A percentile compares a stretch with the other conserved stretches of the same genome.
Conservation (phyloP, 2,329 filamentous ascomycete genomes). For the Monascus ruber region DNA sequence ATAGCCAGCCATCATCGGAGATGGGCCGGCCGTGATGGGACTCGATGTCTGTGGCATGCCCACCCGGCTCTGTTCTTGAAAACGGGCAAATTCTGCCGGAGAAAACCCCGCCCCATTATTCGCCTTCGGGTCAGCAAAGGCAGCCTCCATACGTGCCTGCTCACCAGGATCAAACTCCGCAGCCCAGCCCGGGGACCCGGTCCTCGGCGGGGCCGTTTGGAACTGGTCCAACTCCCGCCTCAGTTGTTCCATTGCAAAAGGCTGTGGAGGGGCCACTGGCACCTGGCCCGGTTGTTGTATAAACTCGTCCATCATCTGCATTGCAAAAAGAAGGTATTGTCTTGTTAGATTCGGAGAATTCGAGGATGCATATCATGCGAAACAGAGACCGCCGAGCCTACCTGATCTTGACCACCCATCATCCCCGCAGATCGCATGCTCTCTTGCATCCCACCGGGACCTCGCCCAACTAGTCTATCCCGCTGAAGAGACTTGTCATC, state of each 20-base stretch:
- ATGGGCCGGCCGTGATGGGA: constrained; percentile 41
- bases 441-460: constrained; percentile 58
- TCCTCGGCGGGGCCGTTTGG: constrained; percentile 39
- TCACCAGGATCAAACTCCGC: constrained; percentile 52
- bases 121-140: constrained; percentile 46
- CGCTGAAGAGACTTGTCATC: constrained; percentile 92
- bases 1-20: constrained; percentile 49
- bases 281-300: constrained; percentile 63
- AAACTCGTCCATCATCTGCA: constrained; percentile 85
- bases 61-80: constrained; percentile 61
- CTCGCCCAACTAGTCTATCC: constrained; percentile 70
- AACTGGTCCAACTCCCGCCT: constrained; percentile 48
- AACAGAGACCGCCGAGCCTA: constrained; percentile 15
- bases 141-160: constrained; percentile 60
- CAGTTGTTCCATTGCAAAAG: constrained; percentile 58
- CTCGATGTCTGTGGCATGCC: constrained; percentile 48
- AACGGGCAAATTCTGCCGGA: constrained; percentile 76
- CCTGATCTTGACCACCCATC: constrained; percentile 63
- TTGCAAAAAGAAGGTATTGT: neutral
- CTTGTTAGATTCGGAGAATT: neutral
- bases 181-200: constrained; percentile 49
- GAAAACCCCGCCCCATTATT: constrained; percentile 52
- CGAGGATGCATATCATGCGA: neutral
- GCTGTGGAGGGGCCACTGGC: constrained; percentile 42
- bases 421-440: constrained; percentile 64